A percentile compares a stretch with the other conserved stretches of the same genome.
These are phyloP conservation scores for Dioscorea zingiberensis DNA, from an alignment of 106 monocot species.

Conservation along the genomic window DNA sequence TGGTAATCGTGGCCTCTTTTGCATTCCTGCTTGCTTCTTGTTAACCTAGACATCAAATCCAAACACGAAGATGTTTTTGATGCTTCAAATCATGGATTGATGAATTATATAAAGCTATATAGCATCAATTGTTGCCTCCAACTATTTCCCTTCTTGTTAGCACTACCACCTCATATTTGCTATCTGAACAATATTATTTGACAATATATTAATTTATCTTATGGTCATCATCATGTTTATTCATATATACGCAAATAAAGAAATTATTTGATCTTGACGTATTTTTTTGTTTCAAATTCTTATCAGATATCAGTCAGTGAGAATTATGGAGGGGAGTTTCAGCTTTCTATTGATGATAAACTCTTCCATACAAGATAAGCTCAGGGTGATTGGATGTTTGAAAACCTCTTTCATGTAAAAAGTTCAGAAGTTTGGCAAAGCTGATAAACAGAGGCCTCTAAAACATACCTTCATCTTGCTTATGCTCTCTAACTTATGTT, in stretches of 20 bases:
- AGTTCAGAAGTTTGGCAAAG: no score
- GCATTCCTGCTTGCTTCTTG: not conserved
- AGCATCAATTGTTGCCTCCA: not conserved
- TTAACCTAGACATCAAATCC: not conserved
- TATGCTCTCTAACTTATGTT: no score
- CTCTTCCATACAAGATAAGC: no score
- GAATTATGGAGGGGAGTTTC: constrained; percentile 7
- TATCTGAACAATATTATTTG: not conserved
- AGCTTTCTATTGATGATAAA: not conserved
- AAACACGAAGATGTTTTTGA: not conserved
- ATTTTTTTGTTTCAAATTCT: not conserved
- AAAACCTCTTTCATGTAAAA: no score
- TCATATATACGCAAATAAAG: not conserved
- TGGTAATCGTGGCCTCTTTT: no score
- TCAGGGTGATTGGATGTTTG: no score
- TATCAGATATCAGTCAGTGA: not conserved
- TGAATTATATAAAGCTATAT: not conserved
- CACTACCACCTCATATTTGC: not conserved
- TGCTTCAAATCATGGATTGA: not conserved
- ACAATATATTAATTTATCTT: not conserved
- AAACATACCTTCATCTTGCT: no score
- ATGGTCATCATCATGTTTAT: not conserved
- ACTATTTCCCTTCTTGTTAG: not conserved
- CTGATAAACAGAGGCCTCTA: no score
- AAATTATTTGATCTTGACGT: not conserved